Evolutionary conservation across 2,329 filamentous ascomycete genomes (phyloP), one percentile per base, ranked within the genome.

Genomic region (Neocucurbitaria cava): DNA sequence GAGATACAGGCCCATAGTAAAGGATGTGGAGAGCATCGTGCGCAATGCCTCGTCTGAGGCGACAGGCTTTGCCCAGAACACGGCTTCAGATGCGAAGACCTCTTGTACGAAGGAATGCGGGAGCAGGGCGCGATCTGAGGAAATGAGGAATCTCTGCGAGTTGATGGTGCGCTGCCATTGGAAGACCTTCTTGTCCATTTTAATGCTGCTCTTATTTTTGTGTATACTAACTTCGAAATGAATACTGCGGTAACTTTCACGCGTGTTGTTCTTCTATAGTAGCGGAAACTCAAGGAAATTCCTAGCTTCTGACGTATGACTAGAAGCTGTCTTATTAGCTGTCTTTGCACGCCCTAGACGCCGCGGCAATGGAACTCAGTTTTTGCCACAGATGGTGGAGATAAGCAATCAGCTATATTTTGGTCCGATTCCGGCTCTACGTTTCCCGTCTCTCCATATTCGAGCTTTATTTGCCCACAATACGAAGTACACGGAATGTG

Each of bases 31-130:
- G 46, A 76, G 59, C 65, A 74, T 65, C 3, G 58, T 60, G 3
- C 59, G 49, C 28, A 69, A 53, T 24, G 54, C 43, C 1, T 59
- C 57, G 3, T 56, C 47, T 0, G 66, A 52, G 8, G 66, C 51
- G 7, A 71, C 54, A 0, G 71, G 62, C 18, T 64, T 59, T 10
- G 73, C 62, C 73, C 72, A 76, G 58, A 64, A 71, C 59, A 74
- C 61, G 18, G 56, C 66, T 5, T 65, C 51, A 18, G 56, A 61
- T n/a, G 53, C 68, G 21, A 70, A 73, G 18, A 64, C 65, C 26
- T 65, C 49, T 21, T 75, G 66, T 13, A 74, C 58, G 49, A 76
- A 74, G 7, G 54, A 46, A 41, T 65, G 62, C 5, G 69, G 63
- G 41, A 74, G 61, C 13, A 75, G 60, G 24, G 49, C 49, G 26